Conservation (phyloP, 2,329 filamentous ascomycete genomes). For the Talaromyces sp. region DNA sequence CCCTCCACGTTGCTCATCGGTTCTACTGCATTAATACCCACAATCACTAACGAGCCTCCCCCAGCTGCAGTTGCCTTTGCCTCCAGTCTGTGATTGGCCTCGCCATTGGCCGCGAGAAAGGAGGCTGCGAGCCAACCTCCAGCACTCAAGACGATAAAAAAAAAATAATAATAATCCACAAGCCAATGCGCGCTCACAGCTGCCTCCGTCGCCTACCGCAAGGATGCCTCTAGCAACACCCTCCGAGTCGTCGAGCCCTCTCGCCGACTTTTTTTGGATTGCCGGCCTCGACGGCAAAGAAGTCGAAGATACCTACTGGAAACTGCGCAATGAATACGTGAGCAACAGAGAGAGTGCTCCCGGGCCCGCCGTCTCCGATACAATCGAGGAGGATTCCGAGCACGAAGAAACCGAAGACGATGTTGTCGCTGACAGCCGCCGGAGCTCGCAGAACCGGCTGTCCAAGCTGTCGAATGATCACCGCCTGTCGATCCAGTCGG, state of each 20-base stretch:
- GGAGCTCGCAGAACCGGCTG: constrained; percentile 37
- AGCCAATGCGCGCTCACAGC: constrained; percentile 16
- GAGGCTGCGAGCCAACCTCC: neutral
- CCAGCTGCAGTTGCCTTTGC: neutral
- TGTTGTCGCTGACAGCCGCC: constrained; percentile 26
- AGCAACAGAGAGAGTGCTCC: constrained; percentile 29
- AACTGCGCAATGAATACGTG: constrained; percentile 39
- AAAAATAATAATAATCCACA: neutral
- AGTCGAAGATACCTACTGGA: constrained; percentile 39
- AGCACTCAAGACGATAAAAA: neutral
- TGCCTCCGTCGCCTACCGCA: constrained; percentile 15
- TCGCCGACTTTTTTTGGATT: constrained; percentile 66
- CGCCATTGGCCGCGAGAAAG: neutral
- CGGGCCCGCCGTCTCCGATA: constrained; percentile 46
- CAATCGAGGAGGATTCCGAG: constrained; percentile 56
- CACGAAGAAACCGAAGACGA: constrained; percentile 47
- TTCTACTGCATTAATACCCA: neutral
- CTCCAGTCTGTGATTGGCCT: neutral
- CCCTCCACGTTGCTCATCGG: neutral
- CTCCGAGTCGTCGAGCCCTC: constrained; percentile 45
- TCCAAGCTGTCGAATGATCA: constrained; percentile 30
- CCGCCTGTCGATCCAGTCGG: constrained; percentile 44
- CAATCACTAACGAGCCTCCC: neutral
- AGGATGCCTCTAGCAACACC: constrained; percentile 26
- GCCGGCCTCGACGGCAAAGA: constrained; percentile 45